These are phyloP conservation scores for Fraxinus paxiana DNA, from an alignment of 305 asterid genomes.

Conservation along the genomic window DNA sequence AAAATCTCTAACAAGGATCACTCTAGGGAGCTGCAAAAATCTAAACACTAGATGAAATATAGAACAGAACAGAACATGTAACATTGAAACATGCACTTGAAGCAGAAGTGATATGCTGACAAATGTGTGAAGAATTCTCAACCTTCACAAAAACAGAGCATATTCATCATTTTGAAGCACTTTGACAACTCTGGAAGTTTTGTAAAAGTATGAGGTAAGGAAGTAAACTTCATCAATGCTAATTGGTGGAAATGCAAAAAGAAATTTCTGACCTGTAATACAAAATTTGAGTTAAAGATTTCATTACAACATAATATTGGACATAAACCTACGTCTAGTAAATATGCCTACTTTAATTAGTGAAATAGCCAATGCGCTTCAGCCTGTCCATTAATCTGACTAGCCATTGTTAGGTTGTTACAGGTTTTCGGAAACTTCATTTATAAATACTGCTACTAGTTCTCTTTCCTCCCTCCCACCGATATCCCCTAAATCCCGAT, in stretches of 20 bases:
- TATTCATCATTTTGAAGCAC: neutral
- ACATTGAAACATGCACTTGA: neutral
- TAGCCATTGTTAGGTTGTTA: neutral
- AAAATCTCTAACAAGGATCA: neutral
- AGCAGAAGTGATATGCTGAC: neutral
- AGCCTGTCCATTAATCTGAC: neutral
- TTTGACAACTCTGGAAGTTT: neutral
- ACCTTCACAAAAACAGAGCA: neutral
- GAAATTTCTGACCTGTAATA: neutral
- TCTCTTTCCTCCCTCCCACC: neutral
- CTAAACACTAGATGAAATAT: neutral
- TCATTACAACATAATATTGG: neutral
- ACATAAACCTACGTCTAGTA: neutral
- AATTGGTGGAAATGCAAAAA: neutral
- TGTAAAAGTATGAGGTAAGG: neutral
- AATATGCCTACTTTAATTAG: neutral
- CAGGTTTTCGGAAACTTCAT: neutral
- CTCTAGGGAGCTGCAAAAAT: neutral
- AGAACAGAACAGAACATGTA: neutral
- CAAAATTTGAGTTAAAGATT: neutral
- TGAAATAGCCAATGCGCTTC: neutral
- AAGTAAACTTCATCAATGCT: slow-evolving; percentile 2
- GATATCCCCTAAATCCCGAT: neutral
- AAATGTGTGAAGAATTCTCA: neutral
- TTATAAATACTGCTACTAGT: neutral